Evolutionary conservation across 2,329 filamentous ascomycete species (phyloP).

Genomic region (Apiospora phragmitis): DNA sequence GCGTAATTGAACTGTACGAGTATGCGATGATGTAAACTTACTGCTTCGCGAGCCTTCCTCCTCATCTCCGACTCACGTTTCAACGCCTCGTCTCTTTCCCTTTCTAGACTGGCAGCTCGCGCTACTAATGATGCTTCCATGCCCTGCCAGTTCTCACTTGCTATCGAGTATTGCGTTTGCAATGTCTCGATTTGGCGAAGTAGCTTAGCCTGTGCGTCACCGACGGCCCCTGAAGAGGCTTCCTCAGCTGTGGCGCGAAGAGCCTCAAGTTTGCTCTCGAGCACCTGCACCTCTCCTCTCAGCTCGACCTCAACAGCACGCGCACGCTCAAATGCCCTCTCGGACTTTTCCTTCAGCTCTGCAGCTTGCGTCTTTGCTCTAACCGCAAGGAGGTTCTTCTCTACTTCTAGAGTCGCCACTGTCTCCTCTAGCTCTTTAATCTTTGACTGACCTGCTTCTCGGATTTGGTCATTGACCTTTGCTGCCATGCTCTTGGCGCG

Average conservation of each 20-base stretch:
- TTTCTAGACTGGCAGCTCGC: conserved; percentile 76
- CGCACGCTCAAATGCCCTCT: conserved; percentile 70
- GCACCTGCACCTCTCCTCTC: conserved; percentile 71
- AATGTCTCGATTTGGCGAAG: conserved; percentile 92
- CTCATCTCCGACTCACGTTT: conserved; percentile 84
- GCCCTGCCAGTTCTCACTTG: conserved; percentile 96
- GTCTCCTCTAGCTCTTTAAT: conserved; percentile 56
- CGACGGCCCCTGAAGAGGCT: conserved; percentile 76
- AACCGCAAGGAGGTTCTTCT: conserved; percentile 74
- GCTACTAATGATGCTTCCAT: conserved; percentile 86
- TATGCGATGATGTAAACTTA: conserved; percentile 47
- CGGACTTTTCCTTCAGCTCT: conserved; percentile 71
- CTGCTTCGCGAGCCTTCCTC: conserved; percentile 84
- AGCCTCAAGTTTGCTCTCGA: conserved; percentile 89
- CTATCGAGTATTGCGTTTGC: conserved; percentile 91
- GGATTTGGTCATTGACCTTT: conserved; percentile 65
- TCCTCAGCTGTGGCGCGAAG: conserved; percentile 87
- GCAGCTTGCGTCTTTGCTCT: conserved; percentile 65
- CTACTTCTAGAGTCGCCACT: conserved; percentile 68
- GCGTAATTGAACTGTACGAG: background rate
- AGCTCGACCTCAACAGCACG: conserved; percentile 73
- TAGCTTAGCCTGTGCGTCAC: conserved; percentile 85
- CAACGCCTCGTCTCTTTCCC: conserved; percentile 83
- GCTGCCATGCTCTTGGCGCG: conserved; percentile 67
- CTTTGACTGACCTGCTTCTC: conserved; percentile 63